These are phyloP conservation scores for Daldinia sp. DNA, from an alignment of 2,329 filamentous ascomycete genomes.

Conservation along the genomic window DNA sequence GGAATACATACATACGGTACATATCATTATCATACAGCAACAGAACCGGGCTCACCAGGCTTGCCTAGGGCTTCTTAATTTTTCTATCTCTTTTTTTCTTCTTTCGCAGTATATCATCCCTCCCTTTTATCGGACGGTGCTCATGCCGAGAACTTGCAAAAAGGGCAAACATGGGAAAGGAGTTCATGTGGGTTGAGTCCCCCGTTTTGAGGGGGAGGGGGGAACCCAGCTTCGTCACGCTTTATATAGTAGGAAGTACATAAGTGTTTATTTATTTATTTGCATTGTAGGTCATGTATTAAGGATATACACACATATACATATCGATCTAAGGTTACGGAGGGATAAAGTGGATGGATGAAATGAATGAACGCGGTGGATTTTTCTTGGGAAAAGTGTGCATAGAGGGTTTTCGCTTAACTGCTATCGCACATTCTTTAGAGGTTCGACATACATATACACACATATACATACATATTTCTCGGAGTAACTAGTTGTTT, in stretches of 20 bases:
- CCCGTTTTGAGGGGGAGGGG: not conserved
- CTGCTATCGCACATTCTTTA: not conserved
- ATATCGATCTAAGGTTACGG: not conserved
- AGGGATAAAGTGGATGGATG: not conserved
- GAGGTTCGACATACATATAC: not conserved
- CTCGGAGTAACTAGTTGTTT: not conserved
- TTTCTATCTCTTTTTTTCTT: not conserved
- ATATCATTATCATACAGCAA: conserved; percentile 5
- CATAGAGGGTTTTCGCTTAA: conserved; percentile 3
- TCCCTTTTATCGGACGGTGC: conserved; percentile 9
- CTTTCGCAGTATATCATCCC: not conserved
- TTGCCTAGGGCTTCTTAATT: not conserved
- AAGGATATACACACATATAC: not conserved
- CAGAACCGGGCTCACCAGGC: not conserved
- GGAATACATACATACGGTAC: conserved; percentile 12
- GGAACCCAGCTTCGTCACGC: not conserved
- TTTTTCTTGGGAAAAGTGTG: conserved; percentile 11
- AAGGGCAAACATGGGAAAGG: conserved; percentile 15
- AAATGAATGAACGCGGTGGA: not conserved
- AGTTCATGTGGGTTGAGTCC: conserved; percentile 10
- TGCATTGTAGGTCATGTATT: conserved; percentile 2
- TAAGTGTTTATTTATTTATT: conserved; percentile 7
- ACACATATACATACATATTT: not conserved
- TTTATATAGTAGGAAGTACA: conserved; percentile 15
- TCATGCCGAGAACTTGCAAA: not conserved